Base-by-base conservation (phyloP, 2,329 filamentous ascomycete species). In the Hysterium pulicare region DNA sequence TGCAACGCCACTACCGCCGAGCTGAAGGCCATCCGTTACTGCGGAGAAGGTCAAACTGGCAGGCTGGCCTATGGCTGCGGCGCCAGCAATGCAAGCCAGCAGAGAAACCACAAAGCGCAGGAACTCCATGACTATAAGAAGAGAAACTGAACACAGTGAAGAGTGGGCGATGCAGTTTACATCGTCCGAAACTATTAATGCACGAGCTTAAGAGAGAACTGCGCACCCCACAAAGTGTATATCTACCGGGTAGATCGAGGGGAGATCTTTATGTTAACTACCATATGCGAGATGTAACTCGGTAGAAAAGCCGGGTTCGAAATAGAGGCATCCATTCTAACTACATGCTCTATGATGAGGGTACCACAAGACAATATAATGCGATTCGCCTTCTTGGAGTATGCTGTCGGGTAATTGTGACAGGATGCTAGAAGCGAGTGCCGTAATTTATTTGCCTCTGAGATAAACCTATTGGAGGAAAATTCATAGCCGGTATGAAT, bases 31-130 rank as follows among this genome's bases (percentile, higher is more conserved):
- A 7, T 51, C 53, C 15, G 17, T 31, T 13, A 42, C 50, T n/a
- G 48, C 50, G 11, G 53, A 37, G 31, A 58, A 58, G 5, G 44
- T 38, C 26, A 59, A 44, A 36, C 48, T 53, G 4, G 43, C 34
- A 15, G 48, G 50, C 32, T 55, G 52, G 4, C 49, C 50, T 17
- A 58, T 56, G 6, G 50, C 54, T 13, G 23, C 24, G 13, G 13
- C 24, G 24, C 7, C 8, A 13, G 7, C 13, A 13, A 28, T 8
- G 13, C 7, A 13, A 28, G 24, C 7, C 13, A 28, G 24, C 7
- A 28, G 7, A 13, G 8, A 28, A 28, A 28, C 24, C 13, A 7
- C 24, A 8, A 28, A 28, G 7, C 24, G 24, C 13, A 28, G 24
- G 24, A 28, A 28, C 13, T 7, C 24, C 24, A 28, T 28, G 24